phyloP scores from a whole-genome alignment of 495 filamentous ascomycete genomes.

The Rhypophila decipiens region DNA sequence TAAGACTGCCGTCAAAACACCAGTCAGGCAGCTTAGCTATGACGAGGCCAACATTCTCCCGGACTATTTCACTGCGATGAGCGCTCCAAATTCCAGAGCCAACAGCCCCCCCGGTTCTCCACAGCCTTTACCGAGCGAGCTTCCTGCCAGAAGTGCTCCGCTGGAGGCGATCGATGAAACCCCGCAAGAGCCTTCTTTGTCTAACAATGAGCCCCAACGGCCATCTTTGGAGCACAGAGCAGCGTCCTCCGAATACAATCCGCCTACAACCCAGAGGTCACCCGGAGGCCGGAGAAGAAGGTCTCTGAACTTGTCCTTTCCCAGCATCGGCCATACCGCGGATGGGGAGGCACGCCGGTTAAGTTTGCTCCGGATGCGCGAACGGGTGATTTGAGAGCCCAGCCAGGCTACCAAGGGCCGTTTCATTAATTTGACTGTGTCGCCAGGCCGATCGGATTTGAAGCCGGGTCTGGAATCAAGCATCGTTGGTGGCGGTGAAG shows the following conservation, averaged over 20 bases:
- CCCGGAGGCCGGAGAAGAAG: conserved; percentile 10
- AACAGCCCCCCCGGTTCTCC: not conserved
- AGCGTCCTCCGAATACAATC: too few species aligned
- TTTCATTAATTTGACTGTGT: too few species aligned
- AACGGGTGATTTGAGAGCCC: conserved; percentile 20
- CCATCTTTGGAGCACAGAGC: too few species aligned
- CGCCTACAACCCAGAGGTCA: not conserved
- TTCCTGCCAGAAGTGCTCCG: not conserved
- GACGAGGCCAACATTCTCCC: conserved; percentile 24
- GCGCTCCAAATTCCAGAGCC: conserved; percentile 29
- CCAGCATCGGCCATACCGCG: conserved; percentile 2
- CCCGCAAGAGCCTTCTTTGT: not conserved
- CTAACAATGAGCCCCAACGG: too few species aligned
- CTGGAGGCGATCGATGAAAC: not conserved
- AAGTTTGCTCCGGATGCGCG: conserved; percentile 21
- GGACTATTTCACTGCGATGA: conserved; percentile 37
- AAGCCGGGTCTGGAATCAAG: too few species aligned
- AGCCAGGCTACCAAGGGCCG: conserved; percentile 8
- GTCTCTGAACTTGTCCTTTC: conserved; percentile 4
- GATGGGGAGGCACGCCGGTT: conserved; percentile 21
- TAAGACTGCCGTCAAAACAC: conserved; percentile 62
- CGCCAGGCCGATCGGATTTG: too few species aligned
- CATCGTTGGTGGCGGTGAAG: too few species aligned
- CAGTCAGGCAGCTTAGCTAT: conserved; percentile 33
- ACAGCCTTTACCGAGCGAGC: not conserved